phyloP scores from a whole-genome alignment of 495 filamentous ascomycete genomes.

The Annulohypoxylon maeteangense region DNA sequence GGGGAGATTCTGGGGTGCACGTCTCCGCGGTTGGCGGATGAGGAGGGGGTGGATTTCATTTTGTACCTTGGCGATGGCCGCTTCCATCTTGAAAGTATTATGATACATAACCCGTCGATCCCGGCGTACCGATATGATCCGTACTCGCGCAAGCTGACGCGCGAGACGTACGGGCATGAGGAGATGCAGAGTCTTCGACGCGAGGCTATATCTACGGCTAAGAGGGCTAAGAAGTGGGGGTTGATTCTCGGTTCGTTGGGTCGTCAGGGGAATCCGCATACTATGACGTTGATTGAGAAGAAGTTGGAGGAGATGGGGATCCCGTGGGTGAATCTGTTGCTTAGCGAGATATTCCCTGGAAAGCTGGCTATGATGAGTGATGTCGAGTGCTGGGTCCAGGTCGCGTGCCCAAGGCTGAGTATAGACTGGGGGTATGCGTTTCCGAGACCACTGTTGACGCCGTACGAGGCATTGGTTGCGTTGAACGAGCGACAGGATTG shows the following conservation, averaged over 20 bases:
- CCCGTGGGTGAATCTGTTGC: constrained; percentile 80
- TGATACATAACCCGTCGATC: constrained; percentile 95
- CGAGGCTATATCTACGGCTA: constrained; percentile 78
- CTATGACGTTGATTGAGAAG: constrained; percentile 84
- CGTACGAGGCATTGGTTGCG: constrained; percentile 93
- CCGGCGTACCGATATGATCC: constrained; percentile 97
- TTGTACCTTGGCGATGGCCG: constrained; percentile 95
- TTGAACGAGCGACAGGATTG: constrained; percentile 81
- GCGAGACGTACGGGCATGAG: constrained; percentile 87
- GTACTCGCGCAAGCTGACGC: constrained; percentile 89
- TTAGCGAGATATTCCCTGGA: constrained; percentile 95
- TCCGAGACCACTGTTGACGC: constrained; percentile 84
- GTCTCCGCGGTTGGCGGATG: constrained; percentile 74
- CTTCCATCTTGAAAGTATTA: constrained; percentile 96
- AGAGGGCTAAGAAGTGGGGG: constrained; percentile 85
- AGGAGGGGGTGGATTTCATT: constrained; percentile 73
- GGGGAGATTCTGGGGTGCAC: constrained; percentile 98
- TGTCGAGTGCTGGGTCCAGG: constrained; percentile 97
- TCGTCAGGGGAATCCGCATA: constrained; percentile 94
- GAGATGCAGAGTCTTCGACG: constrained; percentile 86
- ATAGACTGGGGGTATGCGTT: constrained; percentile 99
- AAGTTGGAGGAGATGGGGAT: constrained; percentile 74
- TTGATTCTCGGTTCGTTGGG: constrained; percentile 93
- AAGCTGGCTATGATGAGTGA: constrained; percentile 92
- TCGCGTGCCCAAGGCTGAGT: constrained; percentile 92